These are phyloP conservation scores for Breviolum minutum DNA, from an alignment of 73 alveolate genomes.

Conservation along the genomic window DNA sequence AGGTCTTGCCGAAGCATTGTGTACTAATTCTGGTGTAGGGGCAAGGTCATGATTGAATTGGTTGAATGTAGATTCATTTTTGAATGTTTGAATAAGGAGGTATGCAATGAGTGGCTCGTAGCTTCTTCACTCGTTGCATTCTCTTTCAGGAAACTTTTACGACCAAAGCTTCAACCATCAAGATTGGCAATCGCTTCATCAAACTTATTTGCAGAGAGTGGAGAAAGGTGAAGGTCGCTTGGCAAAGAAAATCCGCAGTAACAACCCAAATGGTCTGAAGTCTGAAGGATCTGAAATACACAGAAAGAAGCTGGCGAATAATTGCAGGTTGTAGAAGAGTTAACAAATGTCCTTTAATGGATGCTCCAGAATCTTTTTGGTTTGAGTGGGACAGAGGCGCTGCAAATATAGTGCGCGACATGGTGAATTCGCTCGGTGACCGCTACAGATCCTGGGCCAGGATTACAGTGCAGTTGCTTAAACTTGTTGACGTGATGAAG, in stretches of 20 bases:
- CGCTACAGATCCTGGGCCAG: slow-evolving; percentile 54
- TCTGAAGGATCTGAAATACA: neutral
- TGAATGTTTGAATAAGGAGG: neutral
- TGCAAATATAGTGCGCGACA: slow-evolving; percentile 69
- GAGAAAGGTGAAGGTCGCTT: slow-evolving; percentile 33
- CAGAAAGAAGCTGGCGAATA: no score
- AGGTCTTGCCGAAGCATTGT: neutral
- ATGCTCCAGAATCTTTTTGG: neutral
- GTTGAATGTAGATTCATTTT: neutral
- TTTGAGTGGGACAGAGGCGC: slow-evolving; percentile 4
- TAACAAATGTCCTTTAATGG: neutral
- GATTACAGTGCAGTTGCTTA: neutral
- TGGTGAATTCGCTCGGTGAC: slow-evolving; percentile 73
- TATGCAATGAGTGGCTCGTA: neutral
- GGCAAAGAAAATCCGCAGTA: neutral
- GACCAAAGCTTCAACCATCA: slow-evolving; percentile 85
- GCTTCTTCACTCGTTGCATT: neutral
- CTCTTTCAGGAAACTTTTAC: slow-evolving; percentile 38
- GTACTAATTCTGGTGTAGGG: neutral
- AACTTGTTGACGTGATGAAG: neutral
- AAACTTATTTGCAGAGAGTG: slow-evolving; percentile 32
- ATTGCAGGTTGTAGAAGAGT: neutral
- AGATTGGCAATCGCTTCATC: slow-evolving; percentile 53
- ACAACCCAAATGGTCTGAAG: neutral
- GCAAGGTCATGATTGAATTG: neutral